phyloP scores from a whole-genome alignment of 352 stramenopile species.

The Phytophthora rubi region DNA sequence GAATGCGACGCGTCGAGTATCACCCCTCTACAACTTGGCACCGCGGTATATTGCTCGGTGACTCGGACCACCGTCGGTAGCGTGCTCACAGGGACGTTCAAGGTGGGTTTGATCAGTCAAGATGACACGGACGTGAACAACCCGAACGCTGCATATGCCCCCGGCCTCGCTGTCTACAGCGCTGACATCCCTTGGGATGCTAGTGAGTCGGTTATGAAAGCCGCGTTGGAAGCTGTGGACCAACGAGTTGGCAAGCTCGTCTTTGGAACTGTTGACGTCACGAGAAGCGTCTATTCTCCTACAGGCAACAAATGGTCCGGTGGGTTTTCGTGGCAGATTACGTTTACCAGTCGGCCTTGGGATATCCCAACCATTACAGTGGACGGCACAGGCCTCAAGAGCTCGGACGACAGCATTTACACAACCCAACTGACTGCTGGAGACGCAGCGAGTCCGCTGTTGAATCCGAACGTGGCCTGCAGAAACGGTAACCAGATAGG shows the following conservation, averaged over 20 bases:
- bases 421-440: slow-evolving; percentile 42
- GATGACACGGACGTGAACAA: slow-evolving; percentile 26
- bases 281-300: slow-evolving; percentile 80
- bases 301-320: slow-evolving; percentile 92
- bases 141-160: slow-evolving; percentile 1
- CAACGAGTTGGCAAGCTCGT: slow-evolving; percentile 51
- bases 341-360: slow-evolving; percentile 84
- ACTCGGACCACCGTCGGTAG: slow-evolving; percentile 51
- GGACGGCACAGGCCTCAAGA: slow-evolving; percentile 2
- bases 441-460: slow-evolving; percentile 46
- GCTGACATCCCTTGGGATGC: slow-evolving; percentile 76
- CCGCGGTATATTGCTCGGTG: slow-evolving; percentile 15
- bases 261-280: slow-evolving; percentile 89
- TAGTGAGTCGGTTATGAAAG: slow-evolving; percentile 70
- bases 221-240: slow-evolving; percentile 47
- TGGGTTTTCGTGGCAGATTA: slow-evolving; percentile 94
- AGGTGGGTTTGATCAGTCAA: slow-evolving; percentile 54
- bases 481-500: slow-evolving; percentile 92
- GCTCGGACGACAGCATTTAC: background rate
- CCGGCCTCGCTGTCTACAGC: slow-evolving; percentile 13
- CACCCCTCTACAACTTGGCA: background rate
- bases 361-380: slow-evolving; percentile 86
- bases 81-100: slow-evolving; percentile 75
- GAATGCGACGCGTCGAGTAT: slow-evolving; percentile 32
- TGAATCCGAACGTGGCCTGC: slow-evolving; percentile 61